These are phyloP conservation scores for Euphorbia lathyris DNA, from an alignment of 345 rosid genomes.

Conservation along the genomic window DNA sequence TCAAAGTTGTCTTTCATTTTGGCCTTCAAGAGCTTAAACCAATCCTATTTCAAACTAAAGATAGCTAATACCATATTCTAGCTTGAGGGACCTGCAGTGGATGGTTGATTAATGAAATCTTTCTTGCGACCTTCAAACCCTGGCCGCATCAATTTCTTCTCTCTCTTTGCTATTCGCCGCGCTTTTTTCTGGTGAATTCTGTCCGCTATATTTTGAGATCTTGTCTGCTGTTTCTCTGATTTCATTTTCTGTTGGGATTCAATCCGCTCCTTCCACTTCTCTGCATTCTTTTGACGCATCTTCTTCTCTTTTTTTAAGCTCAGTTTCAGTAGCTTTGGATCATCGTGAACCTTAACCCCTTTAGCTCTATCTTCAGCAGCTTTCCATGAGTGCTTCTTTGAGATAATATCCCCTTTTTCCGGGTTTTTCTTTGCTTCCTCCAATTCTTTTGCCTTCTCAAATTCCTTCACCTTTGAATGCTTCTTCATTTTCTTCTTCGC, in stretches of 20 bases:
- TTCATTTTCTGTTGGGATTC: constrained; percentile 58
- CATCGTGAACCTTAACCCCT: constrained; percentile 78
- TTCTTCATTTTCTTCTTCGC: constrained; percentile 59
- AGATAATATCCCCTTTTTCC: constrained; percentile 55
- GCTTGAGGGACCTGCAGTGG: constrained; percentile 3
- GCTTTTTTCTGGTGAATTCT: constrained; percentile 68
- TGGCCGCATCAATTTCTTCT: constrained; percentile 82
- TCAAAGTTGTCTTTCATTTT: too few species aligned
- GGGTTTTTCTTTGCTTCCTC: constrained; percentile 75
- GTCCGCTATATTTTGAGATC: constrained; percentile 65
- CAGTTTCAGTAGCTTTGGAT: constrained; percentile 69
- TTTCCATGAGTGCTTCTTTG: constrained; percentile 67
- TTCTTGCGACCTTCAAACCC: constrained; percentile 84
- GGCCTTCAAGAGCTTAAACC: not conserved
- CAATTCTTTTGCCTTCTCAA: constrained; percentile 59
- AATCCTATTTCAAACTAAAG: not conserved
- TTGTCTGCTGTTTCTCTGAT: constrained; percentile 67
- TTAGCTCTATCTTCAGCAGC: constrained; percentile 79
- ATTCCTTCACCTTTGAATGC: constrained; percentile 60
- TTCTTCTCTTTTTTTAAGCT: constrained; percentile 73
- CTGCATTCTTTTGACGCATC: constrained; percentile 63
- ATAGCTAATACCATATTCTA: not conserved
- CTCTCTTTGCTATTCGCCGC: constrained; percentile 74
- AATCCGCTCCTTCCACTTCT: constrained; percentile 84
- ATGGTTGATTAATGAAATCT: constrained; percentile 28